Base-by-base conservation (phyloP, 805 yeast genomes). In the Yamadazyma sp. region DNA sequence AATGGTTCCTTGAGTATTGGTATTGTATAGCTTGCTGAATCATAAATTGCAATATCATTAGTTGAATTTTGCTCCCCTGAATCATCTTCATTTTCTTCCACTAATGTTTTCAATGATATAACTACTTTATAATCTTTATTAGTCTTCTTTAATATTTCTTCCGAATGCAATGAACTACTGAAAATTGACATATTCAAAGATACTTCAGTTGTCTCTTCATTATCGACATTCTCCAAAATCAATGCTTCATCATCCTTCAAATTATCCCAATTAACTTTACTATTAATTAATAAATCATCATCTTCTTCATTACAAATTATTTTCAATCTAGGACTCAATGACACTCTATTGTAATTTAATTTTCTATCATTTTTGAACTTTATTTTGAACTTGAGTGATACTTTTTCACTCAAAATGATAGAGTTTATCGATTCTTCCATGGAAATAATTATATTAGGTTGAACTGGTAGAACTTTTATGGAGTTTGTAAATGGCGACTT, bases 231-330 rank as follows among this genome's bases (percentile, higher is more conserved):
- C 4, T 43, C 34, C 20, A 65, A 30, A 17, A 50, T 48, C 26
- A 66, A 42, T 1, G 65, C 55, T 38, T 62, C 69, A 31, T 67
- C 73, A 39, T 67, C 73, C 39, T 67, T 67, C 27, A 58, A 38
- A 5, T 33, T 43, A 15, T 60, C 55, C 71, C 71, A 67, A 35
- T 53, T 54, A 4, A 49, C 48, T 29, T 47, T 58, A 13, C 37
- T 30, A 21, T 40, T 42, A 10, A 44, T 27, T 20, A 37, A 33
- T 10, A 21, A 5, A 10, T 5, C 26, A 20, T 30, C 18, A 12
- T 29, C 29, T 16, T 31, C 20, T 12, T 22, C 18, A 15, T 12
- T 20, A 3, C 20, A 16, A 13, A 36, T 33, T 5, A 55, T 36
- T 16, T 43, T 50, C 1, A 55, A 37, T 29, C 53, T 45, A 6